Conservation (phyloP, 495 filamentous ascomycete genomes). For the Trichoderma asperelloides region DNA sequence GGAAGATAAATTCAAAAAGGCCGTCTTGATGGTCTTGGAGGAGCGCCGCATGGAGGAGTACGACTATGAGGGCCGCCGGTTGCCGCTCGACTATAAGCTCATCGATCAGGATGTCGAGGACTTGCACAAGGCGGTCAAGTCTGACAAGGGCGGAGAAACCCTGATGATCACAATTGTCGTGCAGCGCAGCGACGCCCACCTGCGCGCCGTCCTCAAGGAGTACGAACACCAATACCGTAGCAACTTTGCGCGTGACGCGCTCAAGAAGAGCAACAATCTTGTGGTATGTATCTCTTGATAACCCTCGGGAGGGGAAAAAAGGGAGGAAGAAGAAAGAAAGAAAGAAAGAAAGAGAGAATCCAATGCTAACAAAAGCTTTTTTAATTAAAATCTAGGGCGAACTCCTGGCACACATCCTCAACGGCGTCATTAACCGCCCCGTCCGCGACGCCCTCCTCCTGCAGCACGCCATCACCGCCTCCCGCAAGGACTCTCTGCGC, state of each 20-base stretch:
- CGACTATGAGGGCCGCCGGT: slow-evolving; percentile 34
- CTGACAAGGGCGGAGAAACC: slow-evolving; percentile 76
- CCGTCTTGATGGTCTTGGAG: slow-evolving; percentile 76
- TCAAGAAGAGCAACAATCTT: slow-evolving; percentile 80
- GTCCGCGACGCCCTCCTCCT: slow-evolving; percentile 92
- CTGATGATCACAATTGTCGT: slow-evolving; percentile 85
- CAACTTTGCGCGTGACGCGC: slow-evolving; percentile 81
- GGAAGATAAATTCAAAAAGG: slow-evolving; percentile 88
- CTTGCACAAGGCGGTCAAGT: slow-evolving; percentile 58
- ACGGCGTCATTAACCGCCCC: slow-evolving; percentile 90
- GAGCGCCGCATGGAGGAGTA: slow-evolving; percentile 74
- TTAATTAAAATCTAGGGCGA: slow-evolving; percentile 68
- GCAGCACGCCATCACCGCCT: slow-evolving; percentile 70
- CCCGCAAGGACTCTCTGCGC: slow-evolving; percentile 55
- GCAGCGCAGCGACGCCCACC: slow-evolving; percentile 65
- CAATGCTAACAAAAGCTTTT: slow-evolving; percentile 3
- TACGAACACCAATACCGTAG: slow-evolving; percentile 62
- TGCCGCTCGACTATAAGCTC: slow-evolving; percentile 38
- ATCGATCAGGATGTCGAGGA: slow-evolving; percentile 64
- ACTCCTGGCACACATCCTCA: slow-evolving; percentile 89
- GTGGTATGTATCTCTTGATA: slow-evolving; percentile 54
- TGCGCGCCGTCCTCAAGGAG: slow-evolving; percentile 64
- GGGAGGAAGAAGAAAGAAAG: not conserved
- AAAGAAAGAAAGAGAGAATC: not conserved
- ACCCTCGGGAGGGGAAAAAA: too few relatives aligned